These are phyloP conservation scores for Cryptosporidium ubiquitum DNA, from an alignment of 169 alveolate genomes.

Conservation along the genomic window DNA sequence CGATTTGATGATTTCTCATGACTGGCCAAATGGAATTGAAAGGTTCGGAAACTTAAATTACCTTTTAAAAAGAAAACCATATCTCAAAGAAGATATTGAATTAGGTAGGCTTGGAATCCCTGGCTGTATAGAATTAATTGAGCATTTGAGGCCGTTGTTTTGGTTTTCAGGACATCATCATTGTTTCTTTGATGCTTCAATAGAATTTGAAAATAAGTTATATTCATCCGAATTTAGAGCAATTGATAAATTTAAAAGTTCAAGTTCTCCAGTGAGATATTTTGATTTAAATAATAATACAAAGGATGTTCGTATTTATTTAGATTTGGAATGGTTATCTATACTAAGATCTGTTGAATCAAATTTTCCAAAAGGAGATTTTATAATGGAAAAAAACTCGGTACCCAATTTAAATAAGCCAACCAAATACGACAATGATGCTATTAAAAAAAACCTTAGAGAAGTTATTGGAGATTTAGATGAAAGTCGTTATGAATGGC, in stretches of 20 bases:
- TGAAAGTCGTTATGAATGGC: conserved; percentile 42
- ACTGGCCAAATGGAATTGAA: conserved; percentile 95
- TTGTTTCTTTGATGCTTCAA: conserved; percentile 80
- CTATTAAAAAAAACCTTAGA: conserved; percentile 1
- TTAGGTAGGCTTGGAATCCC: conserved; percentile 78
- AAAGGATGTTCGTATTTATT: conserved; percentile 4
- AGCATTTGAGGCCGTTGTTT: conserved; percentile 78
- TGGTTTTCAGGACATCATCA: conserved; percentile 88
- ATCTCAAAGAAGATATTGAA: conserved; percentile 78
- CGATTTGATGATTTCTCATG: conserved; percentile 94
- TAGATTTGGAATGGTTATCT: conserved; percentile 62
- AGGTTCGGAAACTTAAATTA: conserved; percentile 84
- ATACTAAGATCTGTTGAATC: conserved; percentile 25
- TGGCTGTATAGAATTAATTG: conserved; percentile 63
- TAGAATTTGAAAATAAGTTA: conserved; percentile 12
- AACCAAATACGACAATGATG: not conserved
- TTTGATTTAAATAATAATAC: conserved; percentile 19
- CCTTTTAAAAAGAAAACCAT: conserved; percentile 84
- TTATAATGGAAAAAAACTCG: not conserved
- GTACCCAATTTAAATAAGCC: not conserved
- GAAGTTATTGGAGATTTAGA: not conserved
- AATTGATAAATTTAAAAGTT: conserved; percentile 55
- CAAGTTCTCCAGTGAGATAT: conserved; percentile 26
- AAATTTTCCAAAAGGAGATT: conserved; percentile 41
- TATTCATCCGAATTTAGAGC: conserved; percentile 68